Evolutionary conservation across 345 rosid genomes (phyloP), one percentile per base, ranked within the genome.

Genomic region (Acer negundo): DNA sequence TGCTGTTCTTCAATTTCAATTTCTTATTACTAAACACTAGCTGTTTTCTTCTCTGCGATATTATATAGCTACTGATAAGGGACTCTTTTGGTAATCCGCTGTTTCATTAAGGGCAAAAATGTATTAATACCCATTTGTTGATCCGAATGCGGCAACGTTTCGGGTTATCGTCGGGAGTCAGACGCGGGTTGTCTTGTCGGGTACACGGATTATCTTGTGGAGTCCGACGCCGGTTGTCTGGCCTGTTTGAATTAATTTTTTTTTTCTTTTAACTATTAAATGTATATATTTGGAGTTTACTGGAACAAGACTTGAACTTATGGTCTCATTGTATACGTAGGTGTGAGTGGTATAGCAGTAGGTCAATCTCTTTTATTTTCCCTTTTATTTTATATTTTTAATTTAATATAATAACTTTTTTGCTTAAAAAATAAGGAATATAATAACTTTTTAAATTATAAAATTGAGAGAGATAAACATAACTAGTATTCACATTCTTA

Each of bases 61-160:
- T 23, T 63, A 66, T 75, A 64, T 12, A 53, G 22, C 73, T 47
- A 67, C 22, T 66, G 85, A 78, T 78, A 76, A 76, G 84, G 88
- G 84, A 24, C 68, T 23, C 40, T 42, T 69, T 69, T 38, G 82
- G 75, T 35, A 75, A 56, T 80, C 10, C 1, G 5, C 0, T 6
- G 1, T 55, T 74, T 59, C 1, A 3, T 23, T 19, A n/a, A 70
- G 78, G 79, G 26, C 4, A 77, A 53, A 23, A 22, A 9, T 16
- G 69, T 66, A 28, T 24, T 28, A 59, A 23, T 12, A 7, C 0
- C 13, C 20, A 7, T 51, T 38, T 40, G 38, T 22, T 59, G 75
- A 3, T 59, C 4, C 38, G 51, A 59, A 6, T 67, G 67, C 28
- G 16, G 55, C 23, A 20, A 72, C 67, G 75, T 58, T 13, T 59